A percentile compares a stretch with the other conserved stretches of the same genome.
phyloP scores from a whole-genome alignment of 2,329 filamentous ascomycete genomes.

The Aureobasidium subglaciale region DNA sequence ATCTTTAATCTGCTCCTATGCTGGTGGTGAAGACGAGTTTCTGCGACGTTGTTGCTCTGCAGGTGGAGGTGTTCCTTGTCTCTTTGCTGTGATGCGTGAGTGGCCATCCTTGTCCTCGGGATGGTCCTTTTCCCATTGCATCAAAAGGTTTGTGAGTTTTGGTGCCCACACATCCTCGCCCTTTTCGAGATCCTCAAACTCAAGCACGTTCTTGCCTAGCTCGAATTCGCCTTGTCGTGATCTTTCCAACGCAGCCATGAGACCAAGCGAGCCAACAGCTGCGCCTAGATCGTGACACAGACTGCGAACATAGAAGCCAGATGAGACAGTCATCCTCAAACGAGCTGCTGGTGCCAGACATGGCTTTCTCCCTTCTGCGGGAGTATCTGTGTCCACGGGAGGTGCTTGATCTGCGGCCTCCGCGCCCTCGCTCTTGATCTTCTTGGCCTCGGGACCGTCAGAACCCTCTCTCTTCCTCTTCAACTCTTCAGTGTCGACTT shows the following conservation, averaged over 20 bases:
- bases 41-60: not conserved
- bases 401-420: conserved; percentile 12
- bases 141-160: conserved; percentile 43
- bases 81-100: not conserved
- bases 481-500: conserved; percentile 19
- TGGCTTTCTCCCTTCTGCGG: conserved; percentile 10
- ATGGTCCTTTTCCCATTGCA: conserved; percentile 10
- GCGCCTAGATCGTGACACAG: conserved; percentile 86
- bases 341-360: conserved; percentile 62
- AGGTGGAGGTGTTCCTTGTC: not conserved
- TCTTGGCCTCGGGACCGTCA: conserved; percentile 10
- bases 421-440: conserved; percentile 9
- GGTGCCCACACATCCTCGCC: conserved; percentile 80
- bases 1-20: not conserved
- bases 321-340: conserved; percentile 86
- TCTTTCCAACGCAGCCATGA: conserved; percentile 80
- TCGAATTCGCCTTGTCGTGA: conserved; percentile 75
- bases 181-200: conserved; percentile 67
- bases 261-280: conserved; percentile 70
- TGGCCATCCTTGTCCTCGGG: not conserved
- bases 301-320: conserved; percentile 92
- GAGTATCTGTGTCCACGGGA: not conserved
- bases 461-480: conserved; percentile 28
- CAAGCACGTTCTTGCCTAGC: conserved; percentile 66
- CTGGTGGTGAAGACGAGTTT: conserved; percentile 13